A percentile compares a stretch with the other conserved stretches of the same genome.
These are phyloP conservation scores for Pseudogymnoascus destructans DNA, from an alignment of 2,329 filamentous ascomycete genomes.

Conservation along the genomic window DNA sequence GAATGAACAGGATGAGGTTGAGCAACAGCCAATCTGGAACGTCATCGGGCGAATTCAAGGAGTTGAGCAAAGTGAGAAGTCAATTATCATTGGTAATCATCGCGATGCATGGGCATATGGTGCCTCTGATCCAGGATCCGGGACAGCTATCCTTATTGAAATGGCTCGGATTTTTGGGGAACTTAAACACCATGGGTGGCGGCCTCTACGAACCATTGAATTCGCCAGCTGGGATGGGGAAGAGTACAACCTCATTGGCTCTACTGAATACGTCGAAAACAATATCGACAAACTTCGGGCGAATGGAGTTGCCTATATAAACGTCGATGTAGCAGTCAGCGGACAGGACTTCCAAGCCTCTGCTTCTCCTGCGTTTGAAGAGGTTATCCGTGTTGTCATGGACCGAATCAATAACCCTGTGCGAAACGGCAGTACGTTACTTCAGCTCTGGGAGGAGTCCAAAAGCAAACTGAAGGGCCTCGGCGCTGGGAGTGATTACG, in stretches of 20 bases:
- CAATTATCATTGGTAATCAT: conserved; percentile 82
- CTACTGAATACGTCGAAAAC: conserved; percentile 87
- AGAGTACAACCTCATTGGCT: conserved; percentile 87
- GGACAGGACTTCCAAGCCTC: conserved; percentile 64
- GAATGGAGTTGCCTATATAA: conserved; percentile 77
- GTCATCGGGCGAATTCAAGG: conserved; percentile 73
- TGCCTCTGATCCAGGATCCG: conserved; percentile 71
- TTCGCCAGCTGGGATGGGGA: conserved; percentile 95
- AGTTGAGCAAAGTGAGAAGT: conserved; percentile 71
- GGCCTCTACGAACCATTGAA: conserved; percentile 83
- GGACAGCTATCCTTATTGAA: conserved; percentile 84
- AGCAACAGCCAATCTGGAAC: conserved; percentile 81
- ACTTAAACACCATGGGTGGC: conserved; percentile 66
- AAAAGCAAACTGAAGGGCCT: conserved; percentile 51
- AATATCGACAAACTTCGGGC: conserved; percentile 59
- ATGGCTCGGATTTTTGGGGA: conserved; percentile 74
- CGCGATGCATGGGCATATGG: conserved; percentile 89
- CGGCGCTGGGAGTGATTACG: conserved; percentile 68
- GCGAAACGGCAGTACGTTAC: conserved; percentile 53
- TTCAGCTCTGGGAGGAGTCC: conserved; percentile 60
- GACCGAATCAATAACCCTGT: conserved; percentile 61
- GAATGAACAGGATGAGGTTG: conserved; percentile 76
- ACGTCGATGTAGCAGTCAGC: conserved; percentile 71
- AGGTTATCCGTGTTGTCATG: conserved; percentile 58
- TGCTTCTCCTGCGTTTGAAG: conserved; percentile 68